phyloP scores from a whole-genome alignment of 179 eudicot species.

The Actinidia arguta region DNA sequence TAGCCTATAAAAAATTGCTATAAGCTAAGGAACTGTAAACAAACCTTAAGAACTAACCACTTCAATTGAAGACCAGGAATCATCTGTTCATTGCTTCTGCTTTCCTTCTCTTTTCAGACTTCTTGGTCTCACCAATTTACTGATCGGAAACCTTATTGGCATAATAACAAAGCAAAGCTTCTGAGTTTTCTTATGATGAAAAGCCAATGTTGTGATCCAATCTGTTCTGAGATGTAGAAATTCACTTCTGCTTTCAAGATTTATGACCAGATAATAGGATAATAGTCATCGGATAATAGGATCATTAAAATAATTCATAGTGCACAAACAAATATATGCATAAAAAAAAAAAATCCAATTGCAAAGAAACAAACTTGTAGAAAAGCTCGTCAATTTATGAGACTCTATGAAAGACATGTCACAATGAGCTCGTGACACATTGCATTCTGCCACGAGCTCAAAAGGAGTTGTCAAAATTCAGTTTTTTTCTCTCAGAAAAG shows the following conservation, averaged over 20 bases:
- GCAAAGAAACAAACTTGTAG: slow-evolving; percentile 64
- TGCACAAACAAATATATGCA: no score
- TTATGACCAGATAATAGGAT: no score
- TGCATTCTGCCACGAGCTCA: slow-evolving; percentile 88
- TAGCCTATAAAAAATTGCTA: no score
- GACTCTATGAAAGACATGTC: slow-evolving; percentile 90
- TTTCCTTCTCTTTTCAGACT: neutral
- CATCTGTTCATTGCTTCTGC: neutral
- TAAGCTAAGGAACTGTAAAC: neutral
- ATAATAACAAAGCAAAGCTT: slow-evolving; percentile 19
- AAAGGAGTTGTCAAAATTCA: slow-evolving; percentile 93
- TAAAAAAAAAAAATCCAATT: neutral
- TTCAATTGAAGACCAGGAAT: no score
- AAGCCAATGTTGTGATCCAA: slow-evolving; percentile 25
- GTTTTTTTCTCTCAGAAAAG: no score
- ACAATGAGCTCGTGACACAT: slow-evolving; percentile 96
- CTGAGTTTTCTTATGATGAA: neutral
- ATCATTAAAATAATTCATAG: no score
- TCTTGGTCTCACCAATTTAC: neutral
- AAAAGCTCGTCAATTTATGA: slow-evolving; percentile 86
- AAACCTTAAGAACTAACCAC: no score
- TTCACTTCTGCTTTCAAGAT: no score
- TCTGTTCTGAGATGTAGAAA: no score
- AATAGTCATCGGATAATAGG: no score
- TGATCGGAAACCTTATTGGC: slow-evolving; percentile 13